phyloP scores from a whole-genome alignment of 2,329 filamentous ascomycete species.

The Cladorrhinum sp. region DNA sequence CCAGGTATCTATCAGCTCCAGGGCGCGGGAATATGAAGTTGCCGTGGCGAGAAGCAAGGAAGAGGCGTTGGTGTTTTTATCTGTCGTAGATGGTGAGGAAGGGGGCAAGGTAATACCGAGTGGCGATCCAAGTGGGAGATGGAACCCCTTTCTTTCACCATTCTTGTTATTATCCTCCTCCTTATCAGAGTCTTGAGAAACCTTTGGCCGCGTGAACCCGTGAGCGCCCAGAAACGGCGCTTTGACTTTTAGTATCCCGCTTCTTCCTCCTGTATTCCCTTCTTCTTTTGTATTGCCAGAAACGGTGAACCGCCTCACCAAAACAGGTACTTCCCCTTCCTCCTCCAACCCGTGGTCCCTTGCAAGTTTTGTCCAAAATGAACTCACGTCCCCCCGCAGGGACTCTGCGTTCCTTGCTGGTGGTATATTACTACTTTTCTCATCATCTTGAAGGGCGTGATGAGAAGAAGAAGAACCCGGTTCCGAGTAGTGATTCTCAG shows the following conservation, averaged over 20 bases:
- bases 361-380: background rate
- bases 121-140: background rate
- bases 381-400: no score
- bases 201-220: background rate
- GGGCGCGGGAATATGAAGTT: background rate
- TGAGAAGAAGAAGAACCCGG: no score
- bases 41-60: background rate
- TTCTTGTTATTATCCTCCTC: no score
- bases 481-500: no score
- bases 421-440: no score
- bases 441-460: no score
- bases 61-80: background rate
- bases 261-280: background rate
- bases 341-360: background rate
- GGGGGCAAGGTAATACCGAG: no score
- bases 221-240: background rate
- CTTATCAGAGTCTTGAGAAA: no score
- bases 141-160: background rate
- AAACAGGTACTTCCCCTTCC: background rate
- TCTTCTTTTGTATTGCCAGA: background rate
- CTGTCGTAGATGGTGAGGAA: no score
- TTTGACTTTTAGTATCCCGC: background rate
- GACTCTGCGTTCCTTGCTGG: no score
- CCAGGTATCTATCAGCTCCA: background rate
- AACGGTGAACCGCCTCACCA: background rate